Conservation (phyloP, 2,329 filamentous ascomycete species). For the Lachnellula occidentalis region DNA sequence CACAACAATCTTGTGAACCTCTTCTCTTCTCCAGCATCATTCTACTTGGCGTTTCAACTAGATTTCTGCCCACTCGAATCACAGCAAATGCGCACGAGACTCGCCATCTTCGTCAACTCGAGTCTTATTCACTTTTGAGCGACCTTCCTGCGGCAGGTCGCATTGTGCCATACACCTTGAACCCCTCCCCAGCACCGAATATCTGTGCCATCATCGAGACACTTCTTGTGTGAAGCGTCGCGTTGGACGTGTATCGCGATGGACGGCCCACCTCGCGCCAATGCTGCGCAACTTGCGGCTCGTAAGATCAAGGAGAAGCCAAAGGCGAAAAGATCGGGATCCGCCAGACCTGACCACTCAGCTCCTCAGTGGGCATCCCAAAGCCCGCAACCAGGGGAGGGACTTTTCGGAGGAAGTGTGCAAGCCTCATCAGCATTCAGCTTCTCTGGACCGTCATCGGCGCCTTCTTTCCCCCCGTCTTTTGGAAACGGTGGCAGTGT, state of each 20-base stretch:
- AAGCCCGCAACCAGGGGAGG: constrained; percentile 8
- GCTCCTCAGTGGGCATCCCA: constrained; percentile 11
- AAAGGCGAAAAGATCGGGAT: constrained; percentile 9
- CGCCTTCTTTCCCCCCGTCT: constrained; percentile 12
- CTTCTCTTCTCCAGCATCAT: background rate
- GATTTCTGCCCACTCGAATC: background rate
- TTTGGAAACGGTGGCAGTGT: constrained; percentile 6
- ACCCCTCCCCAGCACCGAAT: background rate
- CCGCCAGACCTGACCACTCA: background rate
- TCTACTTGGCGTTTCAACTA: constrained; percentile 9
- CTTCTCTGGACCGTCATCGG: constrained; percentile 21
- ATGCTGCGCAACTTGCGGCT: constrained; percentile 30
- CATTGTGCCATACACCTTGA: background rate
- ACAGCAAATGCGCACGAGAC: constrained; percentile 2
- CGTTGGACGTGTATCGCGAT: background rate
- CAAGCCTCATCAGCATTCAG: constrained; percentile 24
- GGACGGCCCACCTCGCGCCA: constrained; percentile 22
- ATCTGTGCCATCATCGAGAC: background rate
- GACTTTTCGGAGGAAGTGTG: constrained; percentile 27
- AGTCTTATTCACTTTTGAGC: constrained; percentile 3
- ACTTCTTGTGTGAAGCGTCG: background rate
- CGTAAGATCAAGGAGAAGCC: constrained; percentile 26
- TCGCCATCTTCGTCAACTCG: constrained; percentile 1
- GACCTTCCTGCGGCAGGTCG: background rate
- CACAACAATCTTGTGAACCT: background rate